A percentile compares a stretch with the other conserved stretches of the same genome.
These are phyloP conservation scores for Echinochloa phyllopogon DNA, from an alignment of 176 grass and related monocot genomes.

Conservation along the genomic window DNA sequence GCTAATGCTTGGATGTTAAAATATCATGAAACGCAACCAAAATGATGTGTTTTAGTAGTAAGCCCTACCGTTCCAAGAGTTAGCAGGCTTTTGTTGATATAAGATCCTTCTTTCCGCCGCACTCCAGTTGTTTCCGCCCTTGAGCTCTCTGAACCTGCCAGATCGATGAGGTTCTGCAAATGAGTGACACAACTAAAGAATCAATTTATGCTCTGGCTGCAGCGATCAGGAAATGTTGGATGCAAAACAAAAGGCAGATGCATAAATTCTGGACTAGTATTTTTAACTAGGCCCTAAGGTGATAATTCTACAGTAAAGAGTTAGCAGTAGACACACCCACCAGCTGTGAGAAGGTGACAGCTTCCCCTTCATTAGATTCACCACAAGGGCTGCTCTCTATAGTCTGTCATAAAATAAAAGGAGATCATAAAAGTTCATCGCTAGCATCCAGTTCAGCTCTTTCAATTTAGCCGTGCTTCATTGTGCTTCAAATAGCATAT, in stretches of 20 bases:
- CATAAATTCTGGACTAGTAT: not conserved
- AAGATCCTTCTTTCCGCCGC: conserved; percentile 98
- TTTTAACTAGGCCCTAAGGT: conserved; percentile 13
- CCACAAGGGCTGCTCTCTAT: conserved; percentile 93
- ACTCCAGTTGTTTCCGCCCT: conserved; percentile 98
- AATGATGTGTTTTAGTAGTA: conserved; percentile 15
- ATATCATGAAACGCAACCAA: conserved; percentile 3
- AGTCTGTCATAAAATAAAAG: conserved; percentile 63
- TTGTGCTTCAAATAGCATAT: conserved; percentile 27
- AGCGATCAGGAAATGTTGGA: not conserved
- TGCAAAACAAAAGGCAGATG: not conserved
- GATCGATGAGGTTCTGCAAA: conserved; percentile 99
- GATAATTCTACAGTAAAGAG: conserved; percentile 22
- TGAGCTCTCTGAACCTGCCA: conserved; percentile 99
- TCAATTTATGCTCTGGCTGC: conserved; percentile 43
- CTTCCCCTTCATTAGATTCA: conserved; percentile 81
- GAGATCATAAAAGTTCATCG: conserved; percentile 22
- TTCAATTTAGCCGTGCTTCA: conserved; percentile 19
- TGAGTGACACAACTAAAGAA: conserved; percentile 56
- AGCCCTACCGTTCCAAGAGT: conserved; percentile 91
- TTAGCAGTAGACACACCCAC: conserved; percentile 56
- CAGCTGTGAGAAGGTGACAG: conserved; percentile 92
- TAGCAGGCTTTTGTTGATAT: conserved; percentile 99
- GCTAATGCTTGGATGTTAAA: not conserved
- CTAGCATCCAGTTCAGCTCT: conserved; percentile 28